Percentiles rank a stretch among this genome's conserved stretches.
Conservation (phyloP, 2,329 filamentous ascomycete species). For the Diaporthe longicolla region DNA sequence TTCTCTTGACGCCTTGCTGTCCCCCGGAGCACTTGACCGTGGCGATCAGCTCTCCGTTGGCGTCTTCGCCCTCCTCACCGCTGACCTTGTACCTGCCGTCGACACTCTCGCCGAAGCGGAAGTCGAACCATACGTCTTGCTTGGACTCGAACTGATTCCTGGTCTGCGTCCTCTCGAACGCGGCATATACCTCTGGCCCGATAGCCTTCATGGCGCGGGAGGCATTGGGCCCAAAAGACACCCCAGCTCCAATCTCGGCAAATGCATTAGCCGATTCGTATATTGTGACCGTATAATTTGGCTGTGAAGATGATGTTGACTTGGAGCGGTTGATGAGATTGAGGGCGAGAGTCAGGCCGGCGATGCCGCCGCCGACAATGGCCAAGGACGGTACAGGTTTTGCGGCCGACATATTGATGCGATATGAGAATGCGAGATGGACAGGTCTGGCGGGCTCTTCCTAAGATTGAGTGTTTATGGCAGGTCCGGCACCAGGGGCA, state of each 20-base stretch:
- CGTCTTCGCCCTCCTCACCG: conserved; percentile 38
- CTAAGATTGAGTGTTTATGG: not conserved
- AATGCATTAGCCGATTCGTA: conserved; percentile 70
- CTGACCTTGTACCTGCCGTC: conserved; percentile 41
- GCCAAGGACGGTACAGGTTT: conserved; percentile 54
- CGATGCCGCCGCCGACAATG: conserved; percentile 72
- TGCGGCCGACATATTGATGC: not conserved
- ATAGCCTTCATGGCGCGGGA: conserved; percentile 49
- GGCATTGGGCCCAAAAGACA: conserved; percentile 67
- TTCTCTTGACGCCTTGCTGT: conserved; percentile 48
- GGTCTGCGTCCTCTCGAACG: conserved; percentile 50
- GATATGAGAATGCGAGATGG: not conserved
- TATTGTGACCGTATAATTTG: conserved; percentile 52
- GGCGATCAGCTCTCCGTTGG: conserved; percentile 41
- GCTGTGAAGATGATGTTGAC: conserved; percentile 33
- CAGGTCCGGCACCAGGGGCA: not conserved
- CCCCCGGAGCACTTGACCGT: conserved; percentile 41
- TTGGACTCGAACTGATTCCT: conserved; percentile 46
- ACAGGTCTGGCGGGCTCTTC: not conserved
- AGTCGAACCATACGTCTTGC: conserved; percentile 48
- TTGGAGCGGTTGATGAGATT: conserved; percentile 50
- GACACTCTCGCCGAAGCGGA: conserved; percentile 46
- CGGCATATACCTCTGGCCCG: conserved; percentile 46
- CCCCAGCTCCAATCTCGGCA: conserved; percentile 70
- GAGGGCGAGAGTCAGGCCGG: conserved; percentile 65